Conservation (phyloP, 2,329 filamentous ascomycete genomes). For the Colletotrichum shisoi region DNA sequence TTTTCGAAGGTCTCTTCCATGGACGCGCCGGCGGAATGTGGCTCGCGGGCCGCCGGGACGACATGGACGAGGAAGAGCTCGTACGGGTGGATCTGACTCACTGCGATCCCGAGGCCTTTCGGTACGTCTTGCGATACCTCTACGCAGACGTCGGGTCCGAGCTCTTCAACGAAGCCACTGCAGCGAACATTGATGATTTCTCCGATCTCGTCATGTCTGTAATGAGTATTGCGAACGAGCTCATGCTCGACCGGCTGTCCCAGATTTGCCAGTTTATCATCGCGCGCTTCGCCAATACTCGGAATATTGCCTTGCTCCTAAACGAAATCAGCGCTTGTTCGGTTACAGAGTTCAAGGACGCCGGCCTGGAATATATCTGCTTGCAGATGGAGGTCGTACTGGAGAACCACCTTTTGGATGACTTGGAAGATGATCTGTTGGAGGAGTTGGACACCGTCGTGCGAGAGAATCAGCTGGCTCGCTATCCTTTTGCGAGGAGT, state of each 20-base stretch:
- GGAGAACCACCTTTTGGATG: conserved; percentile 85
- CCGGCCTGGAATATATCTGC: conserved; percentile 88
- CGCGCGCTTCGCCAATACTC: conserved; percentile 81
- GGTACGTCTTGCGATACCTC: conserved; percentile 79
- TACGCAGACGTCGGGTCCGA: conserved; percentile 84
- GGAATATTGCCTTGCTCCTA: conserved; percentile 85
- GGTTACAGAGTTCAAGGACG: conserved; percentile 85
- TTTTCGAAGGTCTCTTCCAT: conserved; percentile 88
- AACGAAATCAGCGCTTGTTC: conserved; percentile 87
- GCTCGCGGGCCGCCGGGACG: conserved; percentile 74
- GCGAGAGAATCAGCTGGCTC: conserved; percentile 80
- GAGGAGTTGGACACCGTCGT: conserved; percentile 81
- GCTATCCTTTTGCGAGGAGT: conserved; percentile 78
- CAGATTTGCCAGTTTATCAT: conserved; percentile 88
- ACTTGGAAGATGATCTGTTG: conserved; percentile 84
- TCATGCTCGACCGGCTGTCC: conserved; percentile 91
- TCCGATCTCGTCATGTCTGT: conserved; percentile 91
- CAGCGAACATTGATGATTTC: conserved; percentile 79
- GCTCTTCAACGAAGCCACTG: conserved; percentile 79
- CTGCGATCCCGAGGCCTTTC: conserved; percentile 75
- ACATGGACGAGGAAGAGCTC: conserved; percentile 47
- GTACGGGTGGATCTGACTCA: conserved; percentile 84
- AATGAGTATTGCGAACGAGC: conserved; percentile 86
- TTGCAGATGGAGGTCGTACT: conserved; percentile 91
- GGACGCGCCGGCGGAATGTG: conserved; percentile 87